Conservation (phyloP, 768 basidiomycete genomes). For the Coprinopsis sp. region DNA sequence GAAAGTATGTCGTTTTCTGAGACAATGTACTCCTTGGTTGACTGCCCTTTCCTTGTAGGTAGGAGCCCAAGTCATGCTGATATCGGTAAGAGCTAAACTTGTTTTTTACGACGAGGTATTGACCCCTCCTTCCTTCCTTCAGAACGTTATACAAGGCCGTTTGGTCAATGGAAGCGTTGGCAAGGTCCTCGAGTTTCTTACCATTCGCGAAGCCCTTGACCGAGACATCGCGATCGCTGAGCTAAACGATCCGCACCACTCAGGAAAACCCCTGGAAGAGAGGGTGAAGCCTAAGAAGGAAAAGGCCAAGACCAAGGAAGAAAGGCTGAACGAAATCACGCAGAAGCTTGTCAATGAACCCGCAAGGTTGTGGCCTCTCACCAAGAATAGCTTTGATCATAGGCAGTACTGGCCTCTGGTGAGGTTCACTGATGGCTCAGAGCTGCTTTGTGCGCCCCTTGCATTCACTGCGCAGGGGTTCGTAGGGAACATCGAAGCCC, state of each 20-base stretch:
- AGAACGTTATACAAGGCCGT: slow-evolving; percentile 60
- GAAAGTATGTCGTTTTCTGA: slow-evolving; percentile 29
- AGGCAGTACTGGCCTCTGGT: slow-evolving; percentile 52
- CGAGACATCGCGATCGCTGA: slow-evolving; percentile 32
- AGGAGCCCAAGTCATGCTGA: slow-evolving; percentile 79
- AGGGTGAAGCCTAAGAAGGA: not conserved
- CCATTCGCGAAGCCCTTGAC: slow-evolving; percentile 40
- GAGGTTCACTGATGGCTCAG: slow-evolving; percentile 44
- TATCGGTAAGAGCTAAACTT: slow-evolving; percentile 57
- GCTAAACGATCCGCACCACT: slow-evolving; percentile 6
- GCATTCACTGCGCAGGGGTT: slow-evolving; percentile 56
- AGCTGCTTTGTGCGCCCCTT: slow-evolving; percentile 48
- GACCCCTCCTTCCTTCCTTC: not conserved
- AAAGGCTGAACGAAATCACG: not conserved
- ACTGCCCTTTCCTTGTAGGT: slow-evolving; percentile 31
- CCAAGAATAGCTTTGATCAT: not conserved
- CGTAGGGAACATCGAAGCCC: slow-evolving; percentile 52
- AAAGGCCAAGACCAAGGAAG: not conserved
- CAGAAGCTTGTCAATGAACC: not conserved
- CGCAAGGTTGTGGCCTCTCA: not conserved
- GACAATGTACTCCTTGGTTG: not conserved
- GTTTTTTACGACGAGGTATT: not conserved
- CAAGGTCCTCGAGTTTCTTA: slow-evolving; percentile 45
- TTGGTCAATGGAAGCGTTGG: slow-evolving; percentile 70
- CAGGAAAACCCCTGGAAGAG: not conserved